phyloP scores from a whole-genome alignment of 495 filamentous ascomycete genomes.

The Tuber umbilicatum region DNA sequence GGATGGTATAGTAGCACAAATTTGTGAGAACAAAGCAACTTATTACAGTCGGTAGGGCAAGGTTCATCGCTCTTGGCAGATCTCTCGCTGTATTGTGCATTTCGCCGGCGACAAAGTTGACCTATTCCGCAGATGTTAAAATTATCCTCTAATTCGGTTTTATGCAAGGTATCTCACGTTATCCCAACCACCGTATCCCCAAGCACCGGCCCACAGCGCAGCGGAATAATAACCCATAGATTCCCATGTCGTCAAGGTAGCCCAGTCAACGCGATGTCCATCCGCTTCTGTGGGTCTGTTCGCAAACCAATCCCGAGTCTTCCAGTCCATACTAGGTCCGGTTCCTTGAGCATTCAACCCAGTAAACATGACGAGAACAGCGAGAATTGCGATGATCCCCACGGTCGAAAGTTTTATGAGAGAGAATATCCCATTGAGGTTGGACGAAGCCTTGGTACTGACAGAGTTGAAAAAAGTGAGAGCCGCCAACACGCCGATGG shows the following conservation, averaged over 20 bases:
- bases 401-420: conserved; percentile 45
- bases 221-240: conserved; percentile 51
- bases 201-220: conserved; percentile 52
- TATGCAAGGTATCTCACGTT: conserved; percentile 44
- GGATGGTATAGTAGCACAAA: background rate
- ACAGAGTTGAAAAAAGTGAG: conserved; percentile 52
- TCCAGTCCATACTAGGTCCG: conserved; percentile 50
- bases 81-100: conserved; percentile 49
- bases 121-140: conserved; percentile 39
- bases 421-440: conserved; percentile 53
- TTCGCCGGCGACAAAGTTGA: conserved; percentile 53
- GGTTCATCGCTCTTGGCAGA: conserved; percentile 53
- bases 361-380: background rate
- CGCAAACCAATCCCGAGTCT: conserved; percentile 50
- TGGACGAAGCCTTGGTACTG: conserved; percentile 52
- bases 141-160: conserved; percentile 4
- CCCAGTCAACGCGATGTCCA: conserved; percentile 51
- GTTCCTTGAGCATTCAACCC: conserved; percentile 39
- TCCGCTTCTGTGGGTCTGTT: conserved; percentile 46
- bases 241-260: conserved; percentile 46
- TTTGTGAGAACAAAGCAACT: conserved; percentile 48
- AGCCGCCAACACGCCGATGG: conserved; percentile 45
- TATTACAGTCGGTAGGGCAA: conserved; percentile 52
- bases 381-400: background rate
- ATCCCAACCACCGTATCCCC: conserved; percentile 58